Base-by-base conservation (phyloP, 768 basidiomycete species). In the Lepiota subincarnata region DNA sequence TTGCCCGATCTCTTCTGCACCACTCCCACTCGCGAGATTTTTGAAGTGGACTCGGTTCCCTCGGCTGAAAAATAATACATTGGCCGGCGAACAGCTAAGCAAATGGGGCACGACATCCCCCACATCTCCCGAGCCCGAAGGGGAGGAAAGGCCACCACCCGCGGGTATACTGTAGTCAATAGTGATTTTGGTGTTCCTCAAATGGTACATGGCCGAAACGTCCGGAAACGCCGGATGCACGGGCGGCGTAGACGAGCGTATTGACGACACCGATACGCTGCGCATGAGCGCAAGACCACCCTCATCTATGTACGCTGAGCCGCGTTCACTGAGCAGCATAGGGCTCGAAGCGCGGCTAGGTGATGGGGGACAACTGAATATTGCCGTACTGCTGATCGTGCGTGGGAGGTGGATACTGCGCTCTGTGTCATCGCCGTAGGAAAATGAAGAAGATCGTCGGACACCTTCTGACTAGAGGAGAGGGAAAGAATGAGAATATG, bases 1-100 rank as follows among this genome's bases (percentile, higher is more conserved):
- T 62, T 81, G 81, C 22, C 70, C 71, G 7, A 78, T 71, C 38
- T 80, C 77, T 39, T 74, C 73, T 45, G 60, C 64, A 34, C 51
- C 57, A 42, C 62, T 67, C 31, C 53, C 53, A 1, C 62, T 62
- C 6, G 61, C 59, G 37, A 81, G 63, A 57, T 74, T 76, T 62
- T 80, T 81, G 66, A 68, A 75, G 58, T 82, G 73, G 11, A 84
- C 73, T 12, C 83, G 70, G 59, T 82, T 82, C 6, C 76, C 77
- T 2, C 80, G 77, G 34, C 72, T 74, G 60, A 80, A 80, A 53
- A 77, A 76, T 16, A 80, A 60, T 4, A 75, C 58, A 59, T 76
- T 78, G 20, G 71, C 60, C 4, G 64, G 46, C 1, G 79, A 80
- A 65, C 75, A 80, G 34, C 68, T 64, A n/a, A 77, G 52, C n/a